phyloP scores from a whole-genome alignment of 352 stramenopile species.

The Peronospora destructor region DNA sequence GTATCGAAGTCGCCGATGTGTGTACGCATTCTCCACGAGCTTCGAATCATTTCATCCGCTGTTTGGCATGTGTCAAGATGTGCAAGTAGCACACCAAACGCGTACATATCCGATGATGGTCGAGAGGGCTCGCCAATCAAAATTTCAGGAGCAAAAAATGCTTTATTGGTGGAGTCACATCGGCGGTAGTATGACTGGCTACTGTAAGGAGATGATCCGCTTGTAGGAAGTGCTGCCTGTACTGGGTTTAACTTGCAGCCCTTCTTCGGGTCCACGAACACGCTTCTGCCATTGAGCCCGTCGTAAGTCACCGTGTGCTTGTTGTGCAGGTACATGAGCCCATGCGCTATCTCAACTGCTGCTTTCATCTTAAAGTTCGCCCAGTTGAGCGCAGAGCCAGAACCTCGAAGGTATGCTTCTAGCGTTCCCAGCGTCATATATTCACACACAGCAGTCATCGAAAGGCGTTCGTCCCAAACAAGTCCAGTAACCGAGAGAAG shows the following conservation, averaged over 20 bases:
- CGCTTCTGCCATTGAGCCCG: slow-evolving; percentile 52
- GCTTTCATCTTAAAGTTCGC: slow-evolving; percentile 74
- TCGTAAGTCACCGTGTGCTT: slow-evolving; percentile 70
- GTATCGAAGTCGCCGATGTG: slow-evolving; percentile 24
- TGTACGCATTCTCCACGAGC: slow-evolving; percentile 46
- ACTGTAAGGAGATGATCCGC: slow-evolving; percentile 27
- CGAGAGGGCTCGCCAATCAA: slow-evolving; percentile 37
- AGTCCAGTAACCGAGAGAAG: slow-evolving; percentile 54
- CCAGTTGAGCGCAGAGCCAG: slow-evolving; percentile 47
- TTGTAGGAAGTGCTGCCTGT: slow-evolving; percentile 48
- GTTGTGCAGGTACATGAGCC: slow-evolving; percentile 72
- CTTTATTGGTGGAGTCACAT: slow-evolving; percentile 28
- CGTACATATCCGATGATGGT: slow-evolving; percentile 64
- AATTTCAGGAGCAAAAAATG: slow-evolving; percentile 54
- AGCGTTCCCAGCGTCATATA: slow-evolving; percentile 66
- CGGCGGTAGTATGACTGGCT: slow-evolving; percentile 24
- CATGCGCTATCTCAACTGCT: slow-evolving; percentile 50
- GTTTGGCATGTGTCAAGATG: slow-evolving; percentile 53
- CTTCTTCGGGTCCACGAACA: slow-evolving; percentile 66
- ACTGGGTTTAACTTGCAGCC: slow-evolving; percentile 78
- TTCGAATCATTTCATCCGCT: slow-evolving; percentile 61
- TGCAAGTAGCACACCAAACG: slow-evolving; percentile 57
- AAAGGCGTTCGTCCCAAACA: slow-evolving; percentile 51
- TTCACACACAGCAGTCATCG: slow-evolving; percentile 62
- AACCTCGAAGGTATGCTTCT: slow-evolving; percentile 42